These are phyloP conservation scores for Microdochium paspali DNA, from an alignment of 2,329 filamentous ascomycete species.

Conservation along the genomic window DNA sequence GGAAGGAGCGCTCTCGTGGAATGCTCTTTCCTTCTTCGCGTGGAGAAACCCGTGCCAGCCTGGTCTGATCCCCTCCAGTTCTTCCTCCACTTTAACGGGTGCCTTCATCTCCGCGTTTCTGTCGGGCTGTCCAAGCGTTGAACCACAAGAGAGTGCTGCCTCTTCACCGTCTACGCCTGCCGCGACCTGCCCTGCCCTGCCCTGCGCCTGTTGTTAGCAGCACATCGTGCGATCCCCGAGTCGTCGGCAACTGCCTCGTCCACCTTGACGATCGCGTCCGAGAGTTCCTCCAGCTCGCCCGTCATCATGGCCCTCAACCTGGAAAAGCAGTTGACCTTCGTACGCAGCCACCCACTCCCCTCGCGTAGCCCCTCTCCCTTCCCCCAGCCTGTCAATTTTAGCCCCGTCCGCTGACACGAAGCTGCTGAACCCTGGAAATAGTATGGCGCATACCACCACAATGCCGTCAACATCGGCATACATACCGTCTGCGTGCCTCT, in stretches of 20 bases:
- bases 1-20: too few relatives aligned
- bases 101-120: too few relatives aligned
- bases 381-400: conserved; percentile 1
- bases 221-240: neutral
- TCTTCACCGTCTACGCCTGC: conserved; percentile 6
- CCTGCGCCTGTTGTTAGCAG: neutral
- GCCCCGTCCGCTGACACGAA: conserved; percentile 3
- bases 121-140: too few relatives aligned
- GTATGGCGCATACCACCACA: conserved; percentile 81
- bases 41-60: too few relatives aligned
- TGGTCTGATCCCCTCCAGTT: neutral
- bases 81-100: too few relatives aligned
- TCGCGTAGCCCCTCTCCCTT: neutral
- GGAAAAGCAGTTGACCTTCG: conserved; percentile 74
- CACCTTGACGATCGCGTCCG: neutral
- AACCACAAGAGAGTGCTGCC: too few relatives aligned
- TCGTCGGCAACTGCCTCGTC: neutral
- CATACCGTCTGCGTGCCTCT: conserved; percentile 73
- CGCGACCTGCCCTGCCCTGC: neutral
- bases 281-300: neutral
- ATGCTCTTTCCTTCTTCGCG: neutral
- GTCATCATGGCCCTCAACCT: conserved; percentile 58
- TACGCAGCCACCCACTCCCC: conserved; percentile 33
- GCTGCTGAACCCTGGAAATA: conserved; percentile 21
- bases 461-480: conserved; percentile 67